Evolutionary conservation across 805 yeast species (phyloP).

Genomic region (Saitoella complicata): DNA sequence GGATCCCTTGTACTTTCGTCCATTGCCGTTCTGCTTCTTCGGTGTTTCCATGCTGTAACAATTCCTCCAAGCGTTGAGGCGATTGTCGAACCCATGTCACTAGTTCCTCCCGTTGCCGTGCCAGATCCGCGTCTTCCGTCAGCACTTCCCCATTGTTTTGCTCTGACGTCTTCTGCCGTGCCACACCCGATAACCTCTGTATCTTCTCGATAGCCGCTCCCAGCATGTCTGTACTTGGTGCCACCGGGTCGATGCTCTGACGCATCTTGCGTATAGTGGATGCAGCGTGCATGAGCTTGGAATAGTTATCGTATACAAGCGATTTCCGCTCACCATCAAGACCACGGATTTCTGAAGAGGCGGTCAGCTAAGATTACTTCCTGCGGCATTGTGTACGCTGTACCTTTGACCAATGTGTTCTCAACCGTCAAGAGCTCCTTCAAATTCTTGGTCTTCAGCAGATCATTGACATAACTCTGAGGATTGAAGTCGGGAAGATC

Average conservation of each 20-base stretch:
- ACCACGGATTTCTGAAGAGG: conserved; percentile 12
- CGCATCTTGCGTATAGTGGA: conserved; percentile 13
- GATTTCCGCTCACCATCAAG: conserved; percentile 17
- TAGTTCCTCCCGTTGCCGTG: not conserved
- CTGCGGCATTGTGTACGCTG: not conserved
- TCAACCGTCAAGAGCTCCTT: conserved; percentile 8
- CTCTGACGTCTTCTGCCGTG: not conserved
- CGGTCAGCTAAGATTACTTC: not conserved
- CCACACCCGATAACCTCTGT: conserved; percentile 10
- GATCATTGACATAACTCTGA: conserved; percentile 8
- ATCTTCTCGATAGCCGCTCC: conserved; percentile 12
- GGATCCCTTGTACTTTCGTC: conserved; percentile 4
- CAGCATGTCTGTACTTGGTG: conserved; percentile 11
- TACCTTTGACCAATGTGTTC: conserved; percentile 9
- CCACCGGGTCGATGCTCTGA: conserved; percentile 11
- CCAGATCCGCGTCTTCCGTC: not conserved
- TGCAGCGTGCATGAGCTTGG: conserved; percentile 14
- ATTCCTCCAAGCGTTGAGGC: conserved; percentile 4
- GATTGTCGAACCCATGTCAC: conserved; percentile 4
- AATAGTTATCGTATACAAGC: conserved; percentile 15
- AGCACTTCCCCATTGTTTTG: not conserved
- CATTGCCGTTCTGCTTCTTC: conserved; percentile 7
- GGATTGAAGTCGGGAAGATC: conserved; percentile 10
- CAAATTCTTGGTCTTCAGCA: conserved; percentile 6
- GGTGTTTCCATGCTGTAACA: conserved; percentile 3